phyloP scores from a whole-genome alignment of 805 yeast species.

The Schizosaccharomyces japonicus region DNA sequence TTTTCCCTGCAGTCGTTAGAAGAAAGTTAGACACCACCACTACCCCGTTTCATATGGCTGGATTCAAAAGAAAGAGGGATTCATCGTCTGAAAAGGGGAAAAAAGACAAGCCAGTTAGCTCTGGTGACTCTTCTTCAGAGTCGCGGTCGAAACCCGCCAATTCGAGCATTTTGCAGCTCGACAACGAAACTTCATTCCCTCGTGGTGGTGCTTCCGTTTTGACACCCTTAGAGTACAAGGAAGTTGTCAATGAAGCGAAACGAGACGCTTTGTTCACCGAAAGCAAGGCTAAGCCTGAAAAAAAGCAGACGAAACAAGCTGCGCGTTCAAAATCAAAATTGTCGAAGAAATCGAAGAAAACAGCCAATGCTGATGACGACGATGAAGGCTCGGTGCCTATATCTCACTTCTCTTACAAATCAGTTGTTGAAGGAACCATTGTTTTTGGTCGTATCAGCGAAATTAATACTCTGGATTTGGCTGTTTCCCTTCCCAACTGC shows the following conservation, averaged over 20 bases:
- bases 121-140: no score
- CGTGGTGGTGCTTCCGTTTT: constrained; percentile 72
- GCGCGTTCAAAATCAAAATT: no score
- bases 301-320: constrained; percentile 7
- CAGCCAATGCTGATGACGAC: constrained; percentile 15
- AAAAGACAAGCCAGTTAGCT: no score
- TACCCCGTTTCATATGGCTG: no score
- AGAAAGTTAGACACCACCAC: no score
- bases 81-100: no score
- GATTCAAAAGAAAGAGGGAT: no score
- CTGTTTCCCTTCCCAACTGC: constrained; percentile 56
- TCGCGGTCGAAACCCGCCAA: no score
- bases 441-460: constrained; percentile 54
- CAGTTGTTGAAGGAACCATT: constrained; percentile 42
- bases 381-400: neutral
- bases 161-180: no score
- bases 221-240: constrained; percentile 74
- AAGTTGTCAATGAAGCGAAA: constrained; percentile 78
- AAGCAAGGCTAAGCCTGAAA: constrained; percentile 8
- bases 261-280: constrained; percentile 32
- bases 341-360: constrained; percentile 25
- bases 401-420: constrained; percentile 29
- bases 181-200: constrained; percentile 47
- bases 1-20: no score
- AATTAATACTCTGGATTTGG: constrained; percentile 38